These are phyloP conservation scores for Phytophthora pistaciae DNA, from an alignment of 352 stramenopile genomes.

Conservation along the genomic window DNA sequence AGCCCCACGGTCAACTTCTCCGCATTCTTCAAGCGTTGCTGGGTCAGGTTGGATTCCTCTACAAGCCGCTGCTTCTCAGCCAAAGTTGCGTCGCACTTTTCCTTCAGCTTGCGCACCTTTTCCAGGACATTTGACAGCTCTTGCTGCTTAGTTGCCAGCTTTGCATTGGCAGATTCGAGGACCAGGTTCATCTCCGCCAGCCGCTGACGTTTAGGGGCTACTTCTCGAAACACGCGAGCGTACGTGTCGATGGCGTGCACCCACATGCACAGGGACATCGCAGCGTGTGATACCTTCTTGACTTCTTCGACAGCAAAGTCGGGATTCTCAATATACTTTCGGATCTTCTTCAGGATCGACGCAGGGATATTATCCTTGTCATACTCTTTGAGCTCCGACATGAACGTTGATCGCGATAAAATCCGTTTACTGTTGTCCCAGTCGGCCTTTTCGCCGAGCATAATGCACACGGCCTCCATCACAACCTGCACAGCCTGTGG, in stretches of 20 bases:
- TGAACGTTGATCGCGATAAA: constrained; percentile 76
- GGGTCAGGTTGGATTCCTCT: constrained; percentile 69
- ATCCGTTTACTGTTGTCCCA: constrained; percentile 89
- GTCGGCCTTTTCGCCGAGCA: constrained; percentile 85
- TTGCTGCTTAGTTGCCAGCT: constrained; percentile 73
- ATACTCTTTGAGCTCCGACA: constrained; percentile 88
- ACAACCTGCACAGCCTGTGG: constrained; percentile 85
- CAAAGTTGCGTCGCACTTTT: constrained; percentile 69
- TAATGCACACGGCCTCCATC: constrained; percentile 91
- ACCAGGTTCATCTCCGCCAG: constrained; percentile 80
- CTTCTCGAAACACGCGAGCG: constrained; percentile 74
- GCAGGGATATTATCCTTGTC: constrained; percentile 83
- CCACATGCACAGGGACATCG: constrained; percentile 91
- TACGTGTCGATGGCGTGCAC: constrained; percentile 89
- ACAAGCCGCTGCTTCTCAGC: constrained; percentile 76
- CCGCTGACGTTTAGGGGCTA: constrained; percentile 77
- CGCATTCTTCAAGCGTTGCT: constrained; percentile 59
- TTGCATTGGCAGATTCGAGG: constrained; percentile 75
- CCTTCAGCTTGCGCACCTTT: constrained; percentile 63
- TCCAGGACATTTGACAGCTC: constrained; percentile 67
- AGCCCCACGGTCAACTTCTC: constrained; percentile 75
- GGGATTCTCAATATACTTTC: constrained; percentile 86
- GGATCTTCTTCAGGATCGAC: constrained; percentile 73
- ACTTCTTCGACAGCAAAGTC: constrained; percentile 88
- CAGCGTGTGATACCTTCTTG: constrained; percentile 82